Evolutionary conservation across 2,329 filamentous ascomycete species (phyloP).

Genomic region (Akanthomyces uredinophilus): DNA sequence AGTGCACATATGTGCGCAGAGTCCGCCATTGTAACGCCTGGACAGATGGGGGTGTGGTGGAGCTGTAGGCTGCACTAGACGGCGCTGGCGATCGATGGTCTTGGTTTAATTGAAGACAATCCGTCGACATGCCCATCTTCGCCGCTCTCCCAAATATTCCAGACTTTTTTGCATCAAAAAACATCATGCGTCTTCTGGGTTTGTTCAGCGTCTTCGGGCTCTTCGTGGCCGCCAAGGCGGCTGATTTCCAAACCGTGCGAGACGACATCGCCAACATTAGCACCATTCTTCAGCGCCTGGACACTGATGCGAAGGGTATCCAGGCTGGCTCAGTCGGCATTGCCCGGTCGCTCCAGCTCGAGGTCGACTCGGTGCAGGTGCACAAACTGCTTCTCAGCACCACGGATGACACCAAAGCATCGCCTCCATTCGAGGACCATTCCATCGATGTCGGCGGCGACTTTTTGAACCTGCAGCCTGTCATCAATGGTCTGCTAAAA

Average conservation of each 20-base stretch:
- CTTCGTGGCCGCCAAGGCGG: neutral
- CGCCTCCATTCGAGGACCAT: slow-evolving; percentile 4
- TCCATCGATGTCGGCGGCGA: slow-evolving; percentile 10
- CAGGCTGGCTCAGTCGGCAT: slow-evolving; percentile 8
- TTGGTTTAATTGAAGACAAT: too few species aligned
- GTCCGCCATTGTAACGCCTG: neutral
- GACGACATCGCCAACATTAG: slow-evolving; percentile 12
- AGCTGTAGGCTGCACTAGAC: too few species aligned
- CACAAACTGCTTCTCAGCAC: slow-evolving; percentile 6
- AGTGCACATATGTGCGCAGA: neutral
- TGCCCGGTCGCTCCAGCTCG: slow-evolving; percentile 7
- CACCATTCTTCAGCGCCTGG: neutral
- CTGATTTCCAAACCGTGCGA: slow-evolving; percentile 10
- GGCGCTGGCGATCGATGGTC: too few species aligned
- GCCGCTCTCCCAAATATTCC: too few species aligned
- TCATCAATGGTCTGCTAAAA: neutral
- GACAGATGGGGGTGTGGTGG: too few species aligned
- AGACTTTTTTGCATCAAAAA: neutral
- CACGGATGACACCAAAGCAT: neutral
- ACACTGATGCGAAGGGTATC: neutral
- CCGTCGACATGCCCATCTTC: too few species aligned
- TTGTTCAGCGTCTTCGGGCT: neutral
- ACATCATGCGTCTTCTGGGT: neutral
- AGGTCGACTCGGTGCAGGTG: slow-evolving; percentile 6
- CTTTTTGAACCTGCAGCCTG: slow-evolving; percentile 10